Evolutionary conservation across 495 filamentous ascomycete genomes (phyloP).

Genomic region (Xylaria acuta): DNA sequence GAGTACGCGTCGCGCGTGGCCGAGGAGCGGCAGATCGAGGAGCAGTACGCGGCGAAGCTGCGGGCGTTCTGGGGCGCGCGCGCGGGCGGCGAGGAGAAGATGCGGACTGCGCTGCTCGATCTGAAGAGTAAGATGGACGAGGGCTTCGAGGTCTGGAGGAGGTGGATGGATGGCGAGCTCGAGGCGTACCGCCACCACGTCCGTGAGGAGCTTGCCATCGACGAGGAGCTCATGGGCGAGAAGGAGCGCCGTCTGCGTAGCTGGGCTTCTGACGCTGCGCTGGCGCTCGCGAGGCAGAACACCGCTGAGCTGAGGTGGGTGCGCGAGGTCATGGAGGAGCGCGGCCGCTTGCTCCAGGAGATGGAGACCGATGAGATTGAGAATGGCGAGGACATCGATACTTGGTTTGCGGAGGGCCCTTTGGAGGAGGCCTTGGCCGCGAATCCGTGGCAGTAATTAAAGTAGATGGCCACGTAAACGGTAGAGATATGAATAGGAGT

Average conservation of each 20-base stretch:
- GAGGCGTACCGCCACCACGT: constrained; percentile 28
- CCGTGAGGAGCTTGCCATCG: constrained; percentile 38
- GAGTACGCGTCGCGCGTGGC: constrained; percentile 38
- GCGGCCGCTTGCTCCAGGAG: constrained; percentile 36
- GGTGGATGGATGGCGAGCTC: constrained; percentile 38
- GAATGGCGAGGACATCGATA: constrained; percentile 38
- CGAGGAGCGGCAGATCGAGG: constrained; percentile 41
- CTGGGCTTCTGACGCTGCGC: constrained; percentile 17
- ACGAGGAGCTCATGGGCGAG: constrained; percentile 41
- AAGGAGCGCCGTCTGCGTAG: constrained; percentile 29
- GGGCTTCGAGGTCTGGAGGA: constrained; percentile 36
- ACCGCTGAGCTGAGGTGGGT: constrained; percentile 43
- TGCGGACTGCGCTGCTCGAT: constrained; percentile 35
- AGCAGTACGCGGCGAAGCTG: constrained; percentile 40
- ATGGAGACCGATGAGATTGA: constrained; percentile 46
- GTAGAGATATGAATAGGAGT: background rate
- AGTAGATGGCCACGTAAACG: background rate
- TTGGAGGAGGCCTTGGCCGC: constrained; percentile 28
- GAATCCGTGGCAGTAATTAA: background rate
- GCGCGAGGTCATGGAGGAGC: constrained; percentile 39
- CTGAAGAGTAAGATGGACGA: constrained; percentile 40
- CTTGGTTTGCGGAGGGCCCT: constrained; percentile 32
- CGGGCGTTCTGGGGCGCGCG: constrained; percentile 38
- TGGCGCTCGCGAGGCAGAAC: constrained; percentile 28
- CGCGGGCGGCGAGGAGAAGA: constrained; percentile 31